phyloP scores from a whole-genome alignment of 2,329 filamentous ascomycete species.

The Thielaviopsis euricoi region DNA sequence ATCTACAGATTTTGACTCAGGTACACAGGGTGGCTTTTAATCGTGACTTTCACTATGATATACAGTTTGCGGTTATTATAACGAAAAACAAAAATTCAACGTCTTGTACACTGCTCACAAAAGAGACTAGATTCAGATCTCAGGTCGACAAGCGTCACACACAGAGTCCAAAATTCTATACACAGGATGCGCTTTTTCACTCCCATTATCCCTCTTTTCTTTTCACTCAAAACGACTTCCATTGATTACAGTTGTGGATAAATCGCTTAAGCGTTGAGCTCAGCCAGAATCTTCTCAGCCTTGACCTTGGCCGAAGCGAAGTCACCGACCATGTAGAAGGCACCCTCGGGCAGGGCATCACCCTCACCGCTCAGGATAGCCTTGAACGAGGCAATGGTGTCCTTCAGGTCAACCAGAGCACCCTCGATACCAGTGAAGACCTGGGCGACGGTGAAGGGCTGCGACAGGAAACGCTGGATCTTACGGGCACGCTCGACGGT shows the following conservation, averaged over 20 bases:
- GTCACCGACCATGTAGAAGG: slow-evolving; percentile 97
- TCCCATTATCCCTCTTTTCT: slow-evolving; percentile 10
- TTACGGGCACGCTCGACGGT: slow-evolving; percentile 99
- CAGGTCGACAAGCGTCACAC: background rate
- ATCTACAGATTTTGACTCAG: slow-evolving; percentile 11
- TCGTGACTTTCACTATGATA: slow-evolving; percentile 19
- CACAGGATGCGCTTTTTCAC: slow-evolving; percentile 9
- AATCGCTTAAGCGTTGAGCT: slow-evolving; percentile 41
- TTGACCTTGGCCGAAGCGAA: slow-evolving; percentile 83
- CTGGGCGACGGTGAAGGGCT: slow-evolving; percentile 84
- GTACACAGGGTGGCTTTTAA: background rate
- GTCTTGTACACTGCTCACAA: slow-evolving; percentile 48
- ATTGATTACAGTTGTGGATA: background rate
- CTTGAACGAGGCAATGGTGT: slow-evolving; percentile 96
- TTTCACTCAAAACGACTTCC: slow-evolving; percentile 7
- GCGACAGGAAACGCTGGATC: slow-evolving; percentile 98
- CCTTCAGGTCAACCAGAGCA: slow-evolving; percentile 93
- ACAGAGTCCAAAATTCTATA: slow-evolving; percentile 4
- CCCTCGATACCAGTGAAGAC: slow-evolving; percentile 91
- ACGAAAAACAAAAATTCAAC: slow-evolving; percentile 29
- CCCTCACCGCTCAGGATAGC: slow-evolving; percentile 86
- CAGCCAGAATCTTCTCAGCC: slow-evolving; percentile 99
- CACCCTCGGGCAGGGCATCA: slow-evolving; percentile 88
- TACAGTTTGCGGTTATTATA: slow-evolving; percentile 8
- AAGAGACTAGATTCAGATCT: slow-evolving; percentile 24